Base-by-base conservation (phyloP, 1,284 basidiomycete genomes). In the Ceratobasidium sp. region DNA sequence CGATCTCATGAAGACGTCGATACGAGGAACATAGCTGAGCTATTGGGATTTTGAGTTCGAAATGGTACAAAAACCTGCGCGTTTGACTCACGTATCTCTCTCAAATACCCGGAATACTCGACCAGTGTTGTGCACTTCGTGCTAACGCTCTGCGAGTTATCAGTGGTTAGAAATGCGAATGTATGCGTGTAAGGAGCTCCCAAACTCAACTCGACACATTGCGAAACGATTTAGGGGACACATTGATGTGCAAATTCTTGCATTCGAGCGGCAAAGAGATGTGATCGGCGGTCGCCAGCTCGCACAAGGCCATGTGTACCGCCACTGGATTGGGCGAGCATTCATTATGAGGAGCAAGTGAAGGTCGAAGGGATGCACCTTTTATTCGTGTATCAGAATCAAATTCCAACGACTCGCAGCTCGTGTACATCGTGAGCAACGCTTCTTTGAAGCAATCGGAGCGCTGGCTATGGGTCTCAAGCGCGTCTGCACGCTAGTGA, bases 61-160 rank as follows among this genome's bases (percentile, higher is more conserved):
- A 22, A 34, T 15, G 22, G 25, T 22, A 42, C 45, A 65, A 8
- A 27, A 32, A 32, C 42, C 10, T 20, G 3, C 13, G 31, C 22
- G 25, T n/a, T n/a, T 31, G 25, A 45, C 69, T 34, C 31, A 70
- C 69, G 69, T 64, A 70, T 70, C 40, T 70, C 69, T 34, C 69
- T 45, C 20, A 70, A 45, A 27, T 70, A 70, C 25, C 69, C 69
- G 3, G 69, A 70, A 53, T 70, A 70, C 69, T 70, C 42, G 69
- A 70, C 69, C 69, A 70, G 52, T 70, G 52, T 25, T 70, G 69
- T 35, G 69, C 62, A 31, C 69, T 70, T 7, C 69, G 49, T 17
- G 50, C 52, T 2, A 70, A 38, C 15, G 69, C 69, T 42, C 69
- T 70, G 31, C 17, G 7, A 40, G n/a, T n/a, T 31, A 15, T 40